Evolutionary conservation across 2,329 filamentous ascomycete genomes (phyloP), one percentile per base, ranked within the genome.

Genomic region (Phialophora macrospora): DNA sequence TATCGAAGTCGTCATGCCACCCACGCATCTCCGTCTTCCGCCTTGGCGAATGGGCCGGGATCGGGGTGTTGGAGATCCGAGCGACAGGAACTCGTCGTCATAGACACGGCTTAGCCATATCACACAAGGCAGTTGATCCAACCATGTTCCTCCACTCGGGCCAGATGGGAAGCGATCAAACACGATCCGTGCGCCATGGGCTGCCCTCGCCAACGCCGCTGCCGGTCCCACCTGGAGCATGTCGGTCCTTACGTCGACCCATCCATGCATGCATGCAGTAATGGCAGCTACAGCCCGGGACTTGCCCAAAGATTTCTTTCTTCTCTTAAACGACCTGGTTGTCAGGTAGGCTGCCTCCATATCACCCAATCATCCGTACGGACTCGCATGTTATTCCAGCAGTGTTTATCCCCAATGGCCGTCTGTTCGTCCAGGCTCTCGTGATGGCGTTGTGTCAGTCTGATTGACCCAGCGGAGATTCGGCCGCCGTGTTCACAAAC

Each of bases 301-400:
- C 4, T 28, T 22, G 17, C 20, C 26, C 9, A 9, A 24, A 12
- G 20, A 7, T 51, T 51, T 28, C 32, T 3, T 49, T n/a, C 22
- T 22, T 24, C 22, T 51, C 20, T 24, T 14, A 7, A 14, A 51
- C 12, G 9, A 11, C 9, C 5, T 51, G 14, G 17, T 51, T 22
- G 4, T 51, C 48, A 51, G 48, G 48, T 51, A 51, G 48, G 48
- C 46, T 49, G n/a, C n/a, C 22, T 4, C 7, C 22, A 11, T 59
- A 59, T 49, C 56, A 49, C 26, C n/a, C 34, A 30, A 46, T 14
- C 12, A 46, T 59, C 46, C 11, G n/a, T 49, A 28, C 24, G 17
- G 41, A 58, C 24, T 58, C 55, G 55, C 55, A 58, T 46, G 26
- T 30, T 59, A 20, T 59, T 4, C 41, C 26, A 34, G 56, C n/a